Percentiles rank a stretch among this genome's conserved stretches.
Conservation (phyloP, 2,329 filamentous ascomycete species). For the Phoma herbarum region DNA sequence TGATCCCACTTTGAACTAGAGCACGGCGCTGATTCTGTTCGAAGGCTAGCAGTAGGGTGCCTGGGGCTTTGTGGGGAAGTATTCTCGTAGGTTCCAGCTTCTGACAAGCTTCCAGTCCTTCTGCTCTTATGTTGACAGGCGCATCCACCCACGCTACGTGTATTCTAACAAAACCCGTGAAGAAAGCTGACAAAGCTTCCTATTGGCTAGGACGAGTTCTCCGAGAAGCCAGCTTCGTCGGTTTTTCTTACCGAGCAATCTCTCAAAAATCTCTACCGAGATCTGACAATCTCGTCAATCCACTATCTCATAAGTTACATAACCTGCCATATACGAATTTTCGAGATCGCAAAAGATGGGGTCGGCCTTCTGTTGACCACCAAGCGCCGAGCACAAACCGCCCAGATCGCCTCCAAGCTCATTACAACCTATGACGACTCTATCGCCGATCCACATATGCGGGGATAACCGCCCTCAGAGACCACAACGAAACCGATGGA, state of each 20-base stretch:
- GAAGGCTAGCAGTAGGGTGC: not conserved
- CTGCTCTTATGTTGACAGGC: not conserved
- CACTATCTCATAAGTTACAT: slow-evolving; percentile 4
- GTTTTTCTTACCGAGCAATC: slow-evolving; percentile 21
- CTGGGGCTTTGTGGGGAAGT: not conserved
- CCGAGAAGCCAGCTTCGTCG: slow-evolving; percentile 17
- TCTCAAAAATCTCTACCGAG: slow-evolving; percentile 14
- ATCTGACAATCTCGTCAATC: slow-evolving; percentile 12
- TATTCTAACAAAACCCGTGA: slow-evolving; percentile 4
- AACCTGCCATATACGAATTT: not conserved
- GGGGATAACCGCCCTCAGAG: slow-evolving; percentile 6
- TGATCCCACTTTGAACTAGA: not conserved
- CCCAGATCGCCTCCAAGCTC: slow-evolving; percentile 3
- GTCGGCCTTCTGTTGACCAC: not conserved
- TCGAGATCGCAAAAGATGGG: not conserved
- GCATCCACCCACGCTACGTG: not conserved
- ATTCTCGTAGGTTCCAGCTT: slow-evolving; percentile 4
- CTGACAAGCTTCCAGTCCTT: not conserved
- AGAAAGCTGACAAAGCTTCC: not conserved
- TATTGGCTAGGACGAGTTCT: slow-evolving; percentile 23
- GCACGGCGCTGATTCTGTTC: not conserved
- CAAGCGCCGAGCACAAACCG: slow-evolving; percentile 3
- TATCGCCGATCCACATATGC: slow-evolving; percentile 18
- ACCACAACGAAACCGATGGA: slow-evolving; percentile 27
- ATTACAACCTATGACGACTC: slow-evolving; percentile 14